Evolutionary conservation across 2,329 filamentous ascomycete genomes (phyloP), one percentile per base, ranked within the genome.

Genomic region (Sarocladium strictum): DNA sequence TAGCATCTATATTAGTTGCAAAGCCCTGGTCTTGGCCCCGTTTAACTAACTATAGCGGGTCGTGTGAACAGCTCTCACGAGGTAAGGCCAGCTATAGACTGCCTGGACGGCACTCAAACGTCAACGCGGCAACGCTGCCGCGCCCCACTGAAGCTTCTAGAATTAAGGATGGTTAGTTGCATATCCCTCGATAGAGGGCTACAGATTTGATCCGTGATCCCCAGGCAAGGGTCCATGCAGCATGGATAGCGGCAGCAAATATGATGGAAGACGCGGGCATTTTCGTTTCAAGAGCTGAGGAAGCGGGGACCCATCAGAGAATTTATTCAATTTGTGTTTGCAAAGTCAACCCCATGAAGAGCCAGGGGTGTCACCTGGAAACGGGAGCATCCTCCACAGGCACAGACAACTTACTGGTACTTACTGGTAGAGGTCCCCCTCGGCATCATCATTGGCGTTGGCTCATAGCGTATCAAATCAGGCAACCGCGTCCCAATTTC

Each of bases 111-210:
- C 43, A 47, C 27, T 29, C 43, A 47, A 11, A 27, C 24, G 43
- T 47, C 43, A 47, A 47, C 43, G 43, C 43, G 43, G 43, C 50
- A 52, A 37, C 50, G 15, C 35, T 38, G 33, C 26, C 37, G 24
- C 11, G 52, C 62, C 68, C 71, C 72, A 74, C 70, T 69, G 72
- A 74, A 74, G 61, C 69, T 74, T 74, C 72, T 72, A 72, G 72
- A 74, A 74, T 63, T 62, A 55, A 60, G 54, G 61, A 54, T 56
- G 60, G 55, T 57, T 72, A 71, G 58, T 50, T 66, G 67, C 69
- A 73, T 53, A 64, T 53, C 51, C 65, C 67, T 60, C 70, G 67
- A 58, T 69, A 68, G 47, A 53, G 32, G 33, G 21, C 23, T 32
- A 33, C 17, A 23, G 38, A 23, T 43, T 6, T 43, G 12, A 17